Evolutionary conservation across 2,329 filamentous ascomycete genomes (phyloP).

Genomic region (Aspergillus nomiae): DNA sequence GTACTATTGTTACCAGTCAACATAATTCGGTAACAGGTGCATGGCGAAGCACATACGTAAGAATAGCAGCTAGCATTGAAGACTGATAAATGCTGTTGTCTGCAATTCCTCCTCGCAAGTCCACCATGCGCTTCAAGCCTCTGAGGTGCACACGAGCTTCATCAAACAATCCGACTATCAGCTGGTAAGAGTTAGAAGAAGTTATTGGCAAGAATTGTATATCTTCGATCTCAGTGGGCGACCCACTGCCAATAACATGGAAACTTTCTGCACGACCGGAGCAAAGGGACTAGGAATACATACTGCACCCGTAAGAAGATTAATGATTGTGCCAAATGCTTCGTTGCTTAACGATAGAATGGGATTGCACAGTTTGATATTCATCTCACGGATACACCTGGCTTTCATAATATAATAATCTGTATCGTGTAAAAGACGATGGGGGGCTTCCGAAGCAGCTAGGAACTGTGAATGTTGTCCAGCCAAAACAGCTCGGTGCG

Average conservation of each 20-base stretch:
- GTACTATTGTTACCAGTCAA: conserved; percentile 21
- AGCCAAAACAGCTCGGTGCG: conserved; percentile 39
- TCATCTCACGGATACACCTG: conserved; percentile 37
- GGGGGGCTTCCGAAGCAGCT: conserved; percentile 17
- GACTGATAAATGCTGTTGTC: conserved; percentile 27
- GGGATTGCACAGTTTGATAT: conserved; percentile 33
- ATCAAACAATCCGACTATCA: conserved; percentile 41
- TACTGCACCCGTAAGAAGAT: conserved; percentile 40
- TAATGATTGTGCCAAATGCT: conserved; percentile 41
- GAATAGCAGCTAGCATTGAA: conserved; percentile 29
- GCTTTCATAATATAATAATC: conserved; percentile 44
- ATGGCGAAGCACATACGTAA: conserved; percentile 26
- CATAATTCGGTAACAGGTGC: not conserved
- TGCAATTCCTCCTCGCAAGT: conserved; percentile 37
- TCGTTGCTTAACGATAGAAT: conserved; percentile 30
- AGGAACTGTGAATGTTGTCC: conserved; percentile 27
- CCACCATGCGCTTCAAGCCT: conserved; percentile 41
- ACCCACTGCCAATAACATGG: not conserved
- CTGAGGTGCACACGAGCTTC: conserved; percentile 42
- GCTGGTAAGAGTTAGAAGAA: conserved; percentile 24
- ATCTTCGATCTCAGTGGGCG: not conserved
- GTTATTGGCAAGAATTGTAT: not conserved
- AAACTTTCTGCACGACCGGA: too few relatives aligned
- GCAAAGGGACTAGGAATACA: conserved; percentile 8
- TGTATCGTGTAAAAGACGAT: conserved; percentile 30